These are phyloP conservation scores for Keithomyces neogunnii DNA, from an alignment of 2,329 filamentous ascomycete species.

Conservation along the genomic window DNA sequence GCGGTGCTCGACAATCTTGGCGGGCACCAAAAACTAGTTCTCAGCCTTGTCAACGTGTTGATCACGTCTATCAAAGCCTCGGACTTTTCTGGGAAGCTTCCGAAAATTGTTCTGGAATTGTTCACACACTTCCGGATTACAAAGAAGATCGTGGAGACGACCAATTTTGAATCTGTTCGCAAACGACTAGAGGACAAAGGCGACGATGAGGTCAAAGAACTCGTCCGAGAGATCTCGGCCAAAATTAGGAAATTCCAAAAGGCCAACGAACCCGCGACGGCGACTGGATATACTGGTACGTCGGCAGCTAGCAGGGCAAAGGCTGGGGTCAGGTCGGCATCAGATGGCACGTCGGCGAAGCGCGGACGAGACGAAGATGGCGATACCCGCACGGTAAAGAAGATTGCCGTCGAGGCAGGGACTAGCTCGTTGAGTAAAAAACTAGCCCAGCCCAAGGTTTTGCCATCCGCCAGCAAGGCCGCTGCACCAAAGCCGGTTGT, in stretches of 20 bases:
- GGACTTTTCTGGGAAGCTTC: constrained; percentile 44
- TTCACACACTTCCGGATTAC: constrained; percentile 55
- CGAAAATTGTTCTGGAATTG: constrained; percentile 49
- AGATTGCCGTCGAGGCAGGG: constrained; percentile 32
- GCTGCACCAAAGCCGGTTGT: constrained; percentile 21
- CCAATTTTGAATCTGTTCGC: constrained; percentile 57
- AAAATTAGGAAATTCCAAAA: constrained; percentile 34
- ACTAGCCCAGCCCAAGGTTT: constrained; percentile 26
- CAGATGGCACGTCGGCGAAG: constrained; percentile 23
- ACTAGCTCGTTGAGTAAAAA: constrained; percentile 31
- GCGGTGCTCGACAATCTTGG: constrained; percentile 50
- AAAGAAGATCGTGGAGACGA: constrained; percentile 51
- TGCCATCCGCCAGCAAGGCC: constrained; percentile 20
- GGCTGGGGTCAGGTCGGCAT: constrained; percentile 19
- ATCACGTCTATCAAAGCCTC: constrained; percentile 44
- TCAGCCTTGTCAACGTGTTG: constrained; percentile 44
- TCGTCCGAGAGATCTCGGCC: constrained; percentile 49
- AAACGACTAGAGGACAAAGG: constrained; percentile 55
- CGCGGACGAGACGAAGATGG: constrained; percentile 31
- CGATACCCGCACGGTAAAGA: constrained; percentile 32
- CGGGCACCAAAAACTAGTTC: constrained; percentile 47
- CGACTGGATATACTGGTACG: constrained; percentile 30
- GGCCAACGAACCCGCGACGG: constrained; percentile 22
- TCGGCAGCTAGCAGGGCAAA: constrained; percentile 30
- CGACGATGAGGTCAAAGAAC: constrained; percentile 53